Conservation (phyloP, 352 stramenopile species). For the Saprolegnia parasitica region DNA sequence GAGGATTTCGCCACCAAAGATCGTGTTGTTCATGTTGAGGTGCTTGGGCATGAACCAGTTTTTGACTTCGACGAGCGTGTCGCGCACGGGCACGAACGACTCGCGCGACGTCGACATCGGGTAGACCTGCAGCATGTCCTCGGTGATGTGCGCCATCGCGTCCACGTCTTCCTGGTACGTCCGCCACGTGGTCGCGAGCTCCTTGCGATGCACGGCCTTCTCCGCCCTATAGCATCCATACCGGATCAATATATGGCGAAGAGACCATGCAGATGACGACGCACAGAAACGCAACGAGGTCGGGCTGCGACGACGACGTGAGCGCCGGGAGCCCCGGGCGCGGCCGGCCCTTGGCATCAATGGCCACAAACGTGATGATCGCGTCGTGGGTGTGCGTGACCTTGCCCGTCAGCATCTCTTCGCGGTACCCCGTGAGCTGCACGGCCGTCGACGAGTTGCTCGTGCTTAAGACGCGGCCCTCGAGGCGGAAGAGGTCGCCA, state of each 20-base stretch:
- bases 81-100: constrained; percentile 28
- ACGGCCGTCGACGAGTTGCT: constrained; percentile 37
- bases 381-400: constrained; percentile 36
- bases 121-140: constrained; percentile 30
- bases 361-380: constrained; percentile 40
- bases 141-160: constrained; percentile 24
- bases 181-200: constrained; percentile 33
- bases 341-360: constrained; percentile 33
- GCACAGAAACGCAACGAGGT: constrained; percentile 19
- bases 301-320: constrained; percentile 7
- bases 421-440: constrained; percentile 34
- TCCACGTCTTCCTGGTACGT: constrained; percentile 37
- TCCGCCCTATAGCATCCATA: constrained; percentile 12
- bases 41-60: constrained; percentile 31
- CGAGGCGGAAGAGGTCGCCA: constrained; percentile 38
- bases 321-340: constrained; percentile 34
- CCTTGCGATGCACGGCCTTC: constrained; percentile 32
- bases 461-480: constrained; percentile 35
- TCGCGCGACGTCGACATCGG: constrained; percentile 10
- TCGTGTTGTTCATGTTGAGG: constrained; percentile 32
- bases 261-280: constrained; percentile 25
- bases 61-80: constrained; percentile 20
- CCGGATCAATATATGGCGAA: constrained; percentile 29
- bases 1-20: constrained; percentile 32
- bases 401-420: constrained; percentile 30